Evolutionary conservation across 1,139 yeast genomes (phyloP), one percentile per base, ranked within the genome.

Genomic region (Magnusiomyces ingens): DNA sequence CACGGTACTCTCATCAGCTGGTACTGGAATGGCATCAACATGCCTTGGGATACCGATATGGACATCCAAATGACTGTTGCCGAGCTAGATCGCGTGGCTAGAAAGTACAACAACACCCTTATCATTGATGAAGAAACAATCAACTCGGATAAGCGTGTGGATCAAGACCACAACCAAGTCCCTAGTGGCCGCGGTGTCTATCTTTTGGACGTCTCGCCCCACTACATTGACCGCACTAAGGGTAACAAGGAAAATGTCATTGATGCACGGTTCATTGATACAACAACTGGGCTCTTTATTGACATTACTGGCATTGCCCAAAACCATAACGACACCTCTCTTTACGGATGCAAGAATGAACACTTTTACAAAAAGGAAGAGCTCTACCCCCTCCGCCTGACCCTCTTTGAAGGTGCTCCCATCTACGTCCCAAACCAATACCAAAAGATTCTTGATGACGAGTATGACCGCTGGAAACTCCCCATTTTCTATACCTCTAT

Each of bases 261-360:
- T 56, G 95, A 87, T 71, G 95, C 91, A 0, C 75, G 95, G 57
- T 85, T 86, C 62, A 79, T 87, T 55, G 95, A 87, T 66, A 73
- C 82, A 8, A 85, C 84, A 58, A 78, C 85, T 13, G 95, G 95
- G 0, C 67, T 83, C 53, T 87, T 83, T 64, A 78, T 87, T 52
- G 95, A 87, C 68, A 68, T 71, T 49, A 68, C 74, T 3, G 73
- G 68, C 1, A 60, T 71, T 32, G 71, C 74, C 4, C 38, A 26
- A n/a, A 44, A 29, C 37, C 4, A 26, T 26, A 26, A 26, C 8
- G 32, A 26, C 8, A 26, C 32, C 8, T 5, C 32, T 26, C 32
- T 26, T 57, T 65, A 45, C 53, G 56, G 62, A 41, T 75, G 79
- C 63, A 75, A 75, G 57, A 73, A 74, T 58, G 60, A 77, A 69